Percentiles rank a stretch among this genome's conserved stretches.
Evolutionary conservation across 129 eudicot species (phyloP).

Genomic region (Centrapalus pauciflorus): DNA sequence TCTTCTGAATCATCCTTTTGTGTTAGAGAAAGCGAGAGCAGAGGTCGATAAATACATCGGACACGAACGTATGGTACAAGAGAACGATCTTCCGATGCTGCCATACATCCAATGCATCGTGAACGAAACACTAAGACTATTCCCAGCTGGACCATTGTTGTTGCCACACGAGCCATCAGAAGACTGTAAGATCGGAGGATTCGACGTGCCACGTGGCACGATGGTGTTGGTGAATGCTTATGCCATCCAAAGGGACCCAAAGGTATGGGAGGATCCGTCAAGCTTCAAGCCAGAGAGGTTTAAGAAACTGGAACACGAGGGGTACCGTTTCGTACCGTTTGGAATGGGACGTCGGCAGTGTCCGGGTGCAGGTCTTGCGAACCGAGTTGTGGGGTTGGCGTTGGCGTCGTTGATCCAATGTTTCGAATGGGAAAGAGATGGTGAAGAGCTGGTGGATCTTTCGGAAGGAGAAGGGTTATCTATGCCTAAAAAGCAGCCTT

Average conservation of each 20-base stretch:
- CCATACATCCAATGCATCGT: slow-evolving; percentile 27
- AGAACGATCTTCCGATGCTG: slow-evolving; percentile 20
- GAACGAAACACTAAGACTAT: too few species aligned
- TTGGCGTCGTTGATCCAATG: slow-evolving; percentile 40
- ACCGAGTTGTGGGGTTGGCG: slow-evolving; percentile 15
- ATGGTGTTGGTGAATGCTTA: slow-evolving; percentile 33
- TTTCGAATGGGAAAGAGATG: slow-evolving; percentile 37
- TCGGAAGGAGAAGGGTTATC: slow-evolving; percentile 31
- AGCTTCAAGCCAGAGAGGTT: slow-evolving; percentile 54
- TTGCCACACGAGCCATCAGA: slow-evolving; percentile 34
- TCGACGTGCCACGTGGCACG: too few species aligned
- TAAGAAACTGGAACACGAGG: slow-evolving; percentile 24
- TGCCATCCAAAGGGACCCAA: too few species aligned
- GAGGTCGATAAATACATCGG: slow-evolving; percentile 23
- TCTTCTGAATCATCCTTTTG: slow-evolving; percentile 27
- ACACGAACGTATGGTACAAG: slow-evolving; percentile 21
- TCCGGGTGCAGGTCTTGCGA: slow-evolving; percentile 35
- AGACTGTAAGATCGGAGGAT: slow-evolving; percentile 36
- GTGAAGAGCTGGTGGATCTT: slow-evolving; percentile 23
- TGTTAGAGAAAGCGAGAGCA: slow-evolving; percentile 21
- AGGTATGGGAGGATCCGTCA: slow-evolving; percentile 34
- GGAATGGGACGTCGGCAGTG: slow-evolving; percentile 50
- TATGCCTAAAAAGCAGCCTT: slow-evolving; percentile 41
- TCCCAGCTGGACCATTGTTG: slow-evolving; percentile 29
- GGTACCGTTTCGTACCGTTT: slow-evolving; percentile 36